Conservation (phyloP, 2,329 filamentous ascomycete species). For the Ascochyta rabiei region DNA sequence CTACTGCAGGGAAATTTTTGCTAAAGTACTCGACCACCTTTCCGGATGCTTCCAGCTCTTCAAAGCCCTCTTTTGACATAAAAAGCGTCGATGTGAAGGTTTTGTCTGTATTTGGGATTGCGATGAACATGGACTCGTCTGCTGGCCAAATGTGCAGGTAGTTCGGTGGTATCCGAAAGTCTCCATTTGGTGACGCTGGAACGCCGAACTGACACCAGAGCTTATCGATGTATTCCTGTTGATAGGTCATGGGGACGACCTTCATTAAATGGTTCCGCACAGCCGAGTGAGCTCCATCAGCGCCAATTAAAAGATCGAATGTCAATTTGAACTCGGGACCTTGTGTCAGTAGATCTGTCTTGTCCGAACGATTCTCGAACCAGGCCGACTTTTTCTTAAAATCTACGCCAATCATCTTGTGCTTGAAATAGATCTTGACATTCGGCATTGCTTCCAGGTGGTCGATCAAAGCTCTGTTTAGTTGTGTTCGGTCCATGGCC, state of each 20-base stretch:
- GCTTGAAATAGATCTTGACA: constrained; percentile 89
- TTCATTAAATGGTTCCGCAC: constrained; percentile 96
- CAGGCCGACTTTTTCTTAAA: constrained; percentile 80
- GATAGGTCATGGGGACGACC: constrained; percentile 85
- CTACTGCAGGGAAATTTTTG: constrained; percentile 84
- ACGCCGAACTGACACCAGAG: constrained; percentile 97
- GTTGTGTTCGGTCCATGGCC: constrained; percentile 80
- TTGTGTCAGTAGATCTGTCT: constrained; percentile 31
- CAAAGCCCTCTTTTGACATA: constrained; percentile 73
- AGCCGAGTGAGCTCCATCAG: constrained; percentile 92
- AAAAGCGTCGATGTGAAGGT: constrained; percentile 97
- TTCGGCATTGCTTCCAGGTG: constrained; percentile 84
- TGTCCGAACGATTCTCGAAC: constrained; percentile 68
- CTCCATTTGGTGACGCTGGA: constrained; percentile 56
- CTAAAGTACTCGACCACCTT: constrained; percentile 76
- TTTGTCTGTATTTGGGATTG: constrained; percentile 85
- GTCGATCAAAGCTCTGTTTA: constrained; percentile 85
- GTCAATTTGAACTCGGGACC: constrained; percentile 73
- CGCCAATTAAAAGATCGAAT: constrained; percentile 94
- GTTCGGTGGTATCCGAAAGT: constrained; percentile 84
- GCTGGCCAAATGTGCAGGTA: constrained; percentile 98
- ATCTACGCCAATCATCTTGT: constrained; percentile 90
- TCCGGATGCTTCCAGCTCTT: constrained; percentile 67
- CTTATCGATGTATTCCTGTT: constrained; percentile 94
- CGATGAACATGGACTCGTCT: constrained; percentile 96